Evolutionary conservation across 2,329 filamentous ascomycete genomes (phyloP).

Genomic region (Ascochyta lentis): DNA sequence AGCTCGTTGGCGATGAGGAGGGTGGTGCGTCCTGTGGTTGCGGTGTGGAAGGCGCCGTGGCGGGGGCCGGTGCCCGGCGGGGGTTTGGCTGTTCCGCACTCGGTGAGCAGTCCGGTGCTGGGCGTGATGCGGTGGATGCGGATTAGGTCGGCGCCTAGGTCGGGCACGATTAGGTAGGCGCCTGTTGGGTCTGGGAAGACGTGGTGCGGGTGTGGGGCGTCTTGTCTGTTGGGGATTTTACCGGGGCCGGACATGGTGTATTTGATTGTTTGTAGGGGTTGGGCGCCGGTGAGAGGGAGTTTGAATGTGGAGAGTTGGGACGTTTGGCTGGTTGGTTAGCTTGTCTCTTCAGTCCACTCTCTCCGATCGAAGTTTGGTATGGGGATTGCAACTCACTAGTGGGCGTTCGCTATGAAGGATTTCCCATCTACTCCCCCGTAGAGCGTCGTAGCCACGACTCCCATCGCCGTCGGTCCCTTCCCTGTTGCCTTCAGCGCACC

Average conservation of each 20-base stretch:
- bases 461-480: slow-evolving; percentile 32
- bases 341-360: too few relatives aligned
- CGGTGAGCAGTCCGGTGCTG: slow-evolving; percentile 54
- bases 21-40: slow-evolving; percentile 33
- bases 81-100: slow-evolving; percentile 53
- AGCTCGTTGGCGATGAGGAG: slow-evolving; percentile 47
- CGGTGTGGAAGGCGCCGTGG: slow-evolving; percentile 58
- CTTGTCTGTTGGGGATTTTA: slow-evolving; percentile 58
- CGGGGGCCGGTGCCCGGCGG: slow-evolving; percentile 60
- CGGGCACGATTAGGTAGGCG: slow-evolving; percentile 58
- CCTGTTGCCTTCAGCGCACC: slow-evolving; percentile 31
- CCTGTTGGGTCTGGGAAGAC: slow-evolving; percentile 59
- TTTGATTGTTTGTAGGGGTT: slow-evolving; percentile 39
- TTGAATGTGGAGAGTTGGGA: slow-evolving; percentile 46
- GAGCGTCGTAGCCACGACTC: slow-evolving; percentile 34
- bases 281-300: slow-evolving; percentile 39
- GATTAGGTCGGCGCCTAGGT: slow-evolving; percentile 63
- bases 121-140: slow-evolving; percentile 61
- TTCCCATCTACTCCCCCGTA: slow-evolving; percentile 41
- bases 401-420: slow-evolving; percentile 41
- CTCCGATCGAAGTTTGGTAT: too few relatives aligned
- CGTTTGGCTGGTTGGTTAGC: slow-evolving; percentile 28
- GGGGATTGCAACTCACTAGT: too few relatives aligned
- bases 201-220: slow-evolving; percentile 63
- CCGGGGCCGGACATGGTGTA: slow-evolving; percentile 48